Conservation (phyloP, 2,329 filamentous ascomycete genomes). For the Aspergillus transmontanensis region DNA sequence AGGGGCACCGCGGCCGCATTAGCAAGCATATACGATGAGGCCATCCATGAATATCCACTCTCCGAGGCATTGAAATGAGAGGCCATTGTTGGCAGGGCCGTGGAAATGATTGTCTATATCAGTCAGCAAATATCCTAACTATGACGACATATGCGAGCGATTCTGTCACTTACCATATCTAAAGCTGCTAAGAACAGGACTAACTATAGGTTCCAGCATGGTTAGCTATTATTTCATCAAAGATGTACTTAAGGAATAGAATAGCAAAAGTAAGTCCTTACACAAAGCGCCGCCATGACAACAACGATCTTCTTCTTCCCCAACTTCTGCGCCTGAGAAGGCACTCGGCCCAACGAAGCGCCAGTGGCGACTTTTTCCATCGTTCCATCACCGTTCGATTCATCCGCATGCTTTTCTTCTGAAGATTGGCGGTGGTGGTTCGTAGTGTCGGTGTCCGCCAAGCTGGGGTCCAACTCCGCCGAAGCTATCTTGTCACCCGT, state of each 20-base stretch:
- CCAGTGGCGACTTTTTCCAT: constrained; percentile 23
- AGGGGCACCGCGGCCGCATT: constrained; percentile 55
- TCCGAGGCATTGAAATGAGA: constrained; percentile 45
- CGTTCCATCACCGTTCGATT: constrained; percentile 14
- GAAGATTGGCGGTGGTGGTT: constrained; percentile 3
- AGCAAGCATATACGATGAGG: constrained; percentile 49
- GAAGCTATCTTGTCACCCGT: constrained; percentile 1
- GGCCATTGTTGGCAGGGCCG: constrained; percentile 49
- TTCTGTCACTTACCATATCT: constrained; percentile 51
- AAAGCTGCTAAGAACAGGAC: constrained; percentile 63
- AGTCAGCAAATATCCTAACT: constrained; percentile 11
- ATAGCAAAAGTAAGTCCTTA: constrained; percentile 23
- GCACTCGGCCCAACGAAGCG: constrained; percentile 31
- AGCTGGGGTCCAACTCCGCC: neutral
- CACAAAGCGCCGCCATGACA: constrained; percentile 46
- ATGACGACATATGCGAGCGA: neutral
- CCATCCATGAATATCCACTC: constrained; percentile 52
- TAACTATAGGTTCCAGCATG: constrained; percentile 39
- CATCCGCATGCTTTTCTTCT: neutral
- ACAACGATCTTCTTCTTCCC: constrained; percentile 44
- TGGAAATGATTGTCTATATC: constrained; percentile 47
- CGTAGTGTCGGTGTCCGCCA: constrained; percentile 11
- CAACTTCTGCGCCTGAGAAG: constrained; percentile 42
- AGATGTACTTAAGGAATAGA: neutral
- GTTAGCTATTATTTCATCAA: neutral